phyloP scores from a whole-genome alignment of 805 yeast genomes.

The Spathaspora gorwiae region DNA sequence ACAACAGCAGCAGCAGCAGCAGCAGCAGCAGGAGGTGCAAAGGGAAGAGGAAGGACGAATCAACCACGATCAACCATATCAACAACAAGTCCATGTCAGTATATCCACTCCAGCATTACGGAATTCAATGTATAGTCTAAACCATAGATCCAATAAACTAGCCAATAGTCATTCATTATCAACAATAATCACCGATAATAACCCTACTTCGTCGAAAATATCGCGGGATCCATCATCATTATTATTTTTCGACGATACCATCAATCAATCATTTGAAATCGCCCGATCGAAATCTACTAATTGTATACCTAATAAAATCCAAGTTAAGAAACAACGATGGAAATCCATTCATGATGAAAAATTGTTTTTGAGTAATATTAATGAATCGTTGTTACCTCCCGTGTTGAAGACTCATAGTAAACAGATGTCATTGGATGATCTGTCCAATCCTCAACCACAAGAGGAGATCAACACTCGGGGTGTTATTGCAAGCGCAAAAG shows the following conservation, averaged over 20 bases:
- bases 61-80: not conserved
- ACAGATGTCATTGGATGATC: conserved; percentile 9
- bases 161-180: not conserved
- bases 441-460: conserved; percentile 14
- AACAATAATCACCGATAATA: not conserved
- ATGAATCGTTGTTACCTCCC: conserved; percentile 29
- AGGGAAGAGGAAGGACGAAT: not conserved
- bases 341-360: conserved; percentile 27
- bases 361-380: conserved; percentile 22
- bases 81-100: not conserved
- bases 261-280: conserved; percentile 5
- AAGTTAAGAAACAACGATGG: conserved; percentile 15
- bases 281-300: conserved; percentile 26
- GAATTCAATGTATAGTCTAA: not conserved
- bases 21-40: not conserved
- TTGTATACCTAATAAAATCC: conserved; percentile 8
- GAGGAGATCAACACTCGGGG: no score
- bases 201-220: not conserved
- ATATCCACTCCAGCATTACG: not conserved
- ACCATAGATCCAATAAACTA: not conserved
- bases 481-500: not conserved
- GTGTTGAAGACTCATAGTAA: conserved; percentile 23
- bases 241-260: not conserved
- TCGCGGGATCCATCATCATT: conserved; percentile 1
- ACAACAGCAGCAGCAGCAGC: not conserved